A percentile compares a stretch with the other conserved stretches of the same genome.
These are phyloP conservation scores for Reticulascus tulasneorum DNA, from an alignment of 2,329 filamentous ascomycete species.

Conservation along the genomic window DNA sequence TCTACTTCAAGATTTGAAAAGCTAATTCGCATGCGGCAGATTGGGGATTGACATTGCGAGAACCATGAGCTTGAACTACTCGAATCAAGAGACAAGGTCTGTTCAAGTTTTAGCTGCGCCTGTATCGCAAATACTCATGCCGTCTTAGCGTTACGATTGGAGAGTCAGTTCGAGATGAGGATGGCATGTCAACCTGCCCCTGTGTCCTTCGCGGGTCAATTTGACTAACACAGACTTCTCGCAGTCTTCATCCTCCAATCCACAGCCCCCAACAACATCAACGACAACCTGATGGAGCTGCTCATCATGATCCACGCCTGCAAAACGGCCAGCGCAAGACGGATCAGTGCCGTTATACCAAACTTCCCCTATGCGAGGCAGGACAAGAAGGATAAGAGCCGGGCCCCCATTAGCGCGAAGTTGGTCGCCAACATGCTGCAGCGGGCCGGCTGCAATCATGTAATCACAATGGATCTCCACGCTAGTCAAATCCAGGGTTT, in stretches of 20 bases:
- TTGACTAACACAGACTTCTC: no score
- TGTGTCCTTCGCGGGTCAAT: no score
- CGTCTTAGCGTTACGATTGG: conserved; percentile 70
- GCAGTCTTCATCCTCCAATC: conserved; percentile 91
- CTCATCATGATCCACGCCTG: conserved; percentile 92
- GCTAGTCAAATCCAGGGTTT: conserved; percentile 85
- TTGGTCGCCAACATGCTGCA: conserved; percentile 91
- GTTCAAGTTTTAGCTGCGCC: conserved; percentile 2
- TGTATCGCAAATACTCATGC: conserved; percentile 10
- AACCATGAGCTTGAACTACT: conserved; percentile 58
- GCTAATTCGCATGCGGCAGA: conserved; percentile 1
- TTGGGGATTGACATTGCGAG: conserved; percentile 12
- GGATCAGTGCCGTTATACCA: conserved; percentile 83
- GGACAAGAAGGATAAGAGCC: conserved; percentile 83
- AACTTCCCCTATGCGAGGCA: conserved; percentile 90
- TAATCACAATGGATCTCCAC: conserved; percentile 87
- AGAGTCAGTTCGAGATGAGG: conserved; percentile 83
- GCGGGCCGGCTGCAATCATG: conserved; percentile 65
- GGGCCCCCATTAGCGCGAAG: conserved; percentile 83
- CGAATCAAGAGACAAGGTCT: conserved; percentile 63
- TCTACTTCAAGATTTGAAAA: no score
- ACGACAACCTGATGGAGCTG: conserved; percentile 89
- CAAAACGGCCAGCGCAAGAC: conserved; percentile 56
- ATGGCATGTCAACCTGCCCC: no score
- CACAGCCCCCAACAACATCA: conserved; percentile 83